Percentiles rank a stretch among this genome's conserved stretches.
phyloP scores from a whole-genome alignment of 176 grass and related monocot species.

The Dactylis glomerata region DNA sequence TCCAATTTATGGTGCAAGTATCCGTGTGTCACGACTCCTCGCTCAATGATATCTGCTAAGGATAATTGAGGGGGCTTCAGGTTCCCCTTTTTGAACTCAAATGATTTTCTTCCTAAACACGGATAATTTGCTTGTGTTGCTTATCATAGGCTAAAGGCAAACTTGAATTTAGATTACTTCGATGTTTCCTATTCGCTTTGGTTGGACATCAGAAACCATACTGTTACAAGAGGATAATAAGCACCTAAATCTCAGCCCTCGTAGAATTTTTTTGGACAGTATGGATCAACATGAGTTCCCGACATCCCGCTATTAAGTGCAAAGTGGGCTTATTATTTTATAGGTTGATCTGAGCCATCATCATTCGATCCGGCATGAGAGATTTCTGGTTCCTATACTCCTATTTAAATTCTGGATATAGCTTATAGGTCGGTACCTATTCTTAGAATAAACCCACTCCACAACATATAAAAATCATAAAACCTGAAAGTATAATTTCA shows the following conservation, averaged over 20 bases:
- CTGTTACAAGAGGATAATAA: neutral
- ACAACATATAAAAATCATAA: no score
- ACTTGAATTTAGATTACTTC: neutral
- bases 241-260: neutral
- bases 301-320: neutral
- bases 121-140: neutral
- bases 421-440: neutral
- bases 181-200: neutral
- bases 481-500: neutral
- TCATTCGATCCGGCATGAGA: neutral
- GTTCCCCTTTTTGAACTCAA: neutral
- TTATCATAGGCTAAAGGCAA: neutral
- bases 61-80: neutral
- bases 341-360: neutral
- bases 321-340: neutral
- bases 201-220: neutral
- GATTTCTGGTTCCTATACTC: neutral
- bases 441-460: neutral
- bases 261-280: neutral
- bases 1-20: no score
- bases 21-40: neutral
- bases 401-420: neutral
- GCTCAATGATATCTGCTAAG: no score
- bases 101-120: neutral
- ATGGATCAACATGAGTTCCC: neutral